Percentiles rank a stretch among this genome's conserved stretches.
These are phyloP conservation scores for Penicillium bialowiezense DNA, from an alignment of 495 filamentous ascomycete species.

Conservation along the genomic window DNA sequence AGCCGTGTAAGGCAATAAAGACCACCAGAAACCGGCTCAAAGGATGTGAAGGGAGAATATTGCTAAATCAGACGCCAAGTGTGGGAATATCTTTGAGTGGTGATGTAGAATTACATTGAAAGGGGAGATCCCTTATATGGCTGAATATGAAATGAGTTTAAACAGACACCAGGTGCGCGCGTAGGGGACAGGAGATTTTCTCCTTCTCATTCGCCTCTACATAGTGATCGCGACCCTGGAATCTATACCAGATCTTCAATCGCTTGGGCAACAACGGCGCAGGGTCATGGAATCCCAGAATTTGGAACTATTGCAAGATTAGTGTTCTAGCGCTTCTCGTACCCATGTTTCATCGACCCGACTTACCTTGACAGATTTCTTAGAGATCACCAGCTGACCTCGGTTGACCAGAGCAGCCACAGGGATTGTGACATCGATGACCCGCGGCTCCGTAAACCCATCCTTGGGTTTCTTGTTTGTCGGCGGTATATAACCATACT, in stretches of 20 bases:
- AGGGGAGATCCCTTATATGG: not conserved
- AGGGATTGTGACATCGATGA: conserved; percentile 48
- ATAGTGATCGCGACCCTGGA: conserved; percentile 43
- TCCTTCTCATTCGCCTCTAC: conserved; percentile 47
- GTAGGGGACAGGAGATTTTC: conserved; percentile 39
- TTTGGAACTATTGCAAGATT: conserved; percentile 39
- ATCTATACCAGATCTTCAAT: conserved; percentile 52
- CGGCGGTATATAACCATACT: conserved; percentile 40
- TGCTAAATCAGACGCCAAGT: conserved; percentile 7
- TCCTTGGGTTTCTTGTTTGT: conserved; percentile 23
- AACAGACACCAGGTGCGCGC: conserved; percentile 25
- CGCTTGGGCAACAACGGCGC: conserved; percentile 50
- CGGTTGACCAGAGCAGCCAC: conserved; percentile 47
- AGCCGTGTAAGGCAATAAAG: too few species aligned
- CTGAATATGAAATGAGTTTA: conserved; percentile 4
- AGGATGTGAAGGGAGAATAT: not conserved
- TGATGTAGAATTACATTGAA: conserved; percentile 8
- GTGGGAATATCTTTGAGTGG: too few species aligned
- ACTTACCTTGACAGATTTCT: conserved; percentile 41
- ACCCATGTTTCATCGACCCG: not conserved
- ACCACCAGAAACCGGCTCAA: too few species aligned
- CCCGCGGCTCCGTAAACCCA: conserved; percentile 23
- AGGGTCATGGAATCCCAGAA: conserved; percentile 58
- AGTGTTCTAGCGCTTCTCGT: conserved; percentile 7
- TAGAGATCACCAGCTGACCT: conserved; percentile 44